phyloP scores from a whole-genome alignment of 306 rosid species.

The Sechiopsis laciniata region DNA sequence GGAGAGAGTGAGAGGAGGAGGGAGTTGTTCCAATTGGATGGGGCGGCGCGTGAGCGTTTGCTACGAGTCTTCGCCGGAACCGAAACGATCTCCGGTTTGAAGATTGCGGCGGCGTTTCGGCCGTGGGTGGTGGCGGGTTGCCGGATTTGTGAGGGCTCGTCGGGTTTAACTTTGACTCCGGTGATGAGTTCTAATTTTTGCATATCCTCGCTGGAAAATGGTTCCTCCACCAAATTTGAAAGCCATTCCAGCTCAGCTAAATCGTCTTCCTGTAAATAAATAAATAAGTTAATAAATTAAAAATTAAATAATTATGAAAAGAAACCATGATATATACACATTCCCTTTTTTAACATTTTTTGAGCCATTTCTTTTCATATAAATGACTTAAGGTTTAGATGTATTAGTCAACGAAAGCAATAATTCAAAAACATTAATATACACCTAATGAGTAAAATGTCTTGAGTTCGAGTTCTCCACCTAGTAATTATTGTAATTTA shows the following conservation, averaged over 20 bases:
- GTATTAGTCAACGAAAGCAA: too few species aligned
- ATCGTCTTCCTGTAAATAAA: constrained; percentile 56
- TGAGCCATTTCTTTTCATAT: too few species aligned
- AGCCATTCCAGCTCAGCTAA: constrained; percentile 79
- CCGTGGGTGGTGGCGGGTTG: constrained; percentile 26
- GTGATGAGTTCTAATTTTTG: constrained; percentile 65
- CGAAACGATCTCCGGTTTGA: constrained; percentile 39
- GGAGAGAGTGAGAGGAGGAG: constrained; percentile 60
- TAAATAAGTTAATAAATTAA: background rate
- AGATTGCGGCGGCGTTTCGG: constrained; percentile 26
- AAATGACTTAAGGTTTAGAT: too few species aligned
- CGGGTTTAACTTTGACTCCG: constrained; percentile 41
- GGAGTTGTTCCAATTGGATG: constrained; percentile 68
- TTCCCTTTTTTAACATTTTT: too few species aligned
- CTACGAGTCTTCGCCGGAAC: constrained; percentile 83
- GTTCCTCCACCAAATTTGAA: constrained; percentile 37
- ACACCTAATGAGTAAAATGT: too few species aligned
- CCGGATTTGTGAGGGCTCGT: constrained; percentile 28
- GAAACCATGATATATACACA: too few species aligned
- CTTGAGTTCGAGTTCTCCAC: too few species aligned
- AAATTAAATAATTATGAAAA: too few species aligned
- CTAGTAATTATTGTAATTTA: too few species aligned
- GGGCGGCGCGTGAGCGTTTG: constrained; percentile 64
- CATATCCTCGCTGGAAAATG: constrained; percentile 75
- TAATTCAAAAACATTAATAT: too few species aligned